Evolutionary conservation across 495 filamentous ascomycete genomes (phyloP), one percentile per base, ranked within the genome.

Genomic region (Aspergillus ostianus): DNA sequence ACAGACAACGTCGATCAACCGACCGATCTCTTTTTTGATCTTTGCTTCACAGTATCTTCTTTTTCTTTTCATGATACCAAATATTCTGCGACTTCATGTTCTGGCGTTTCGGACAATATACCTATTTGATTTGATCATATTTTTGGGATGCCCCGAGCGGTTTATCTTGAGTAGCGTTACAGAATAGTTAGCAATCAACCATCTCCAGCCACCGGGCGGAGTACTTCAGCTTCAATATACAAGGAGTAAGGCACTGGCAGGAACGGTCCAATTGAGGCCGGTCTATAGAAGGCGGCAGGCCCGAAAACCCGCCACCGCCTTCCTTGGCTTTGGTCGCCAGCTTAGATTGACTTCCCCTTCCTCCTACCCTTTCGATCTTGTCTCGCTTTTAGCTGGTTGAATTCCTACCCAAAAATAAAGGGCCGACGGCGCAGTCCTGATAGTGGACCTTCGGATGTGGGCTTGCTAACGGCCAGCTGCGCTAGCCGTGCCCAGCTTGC

Each of bases 61-160:
- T 54, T 51, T 44, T 41, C 18, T 30, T 30, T 60, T 50, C 53
- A 63, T 65, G 67, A 68, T 62, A 58, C 47, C 56, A 62, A 29
- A 26, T 60, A 8, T 23, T 53, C 6, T 23, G 32, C 46, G 27
- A 63, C 26, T 47, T 56, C 20, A 60, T 66, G 50, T 58, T 60
- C 58, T 63, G 68, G 66, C 60, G 64, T 73, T 69, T 53, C 64
- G 61, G 66, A 63, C 62, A 59, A 65, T 65, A 71, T 74, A 71
- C 68, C 68, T 69, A 68, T 71, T 71, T 68, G 62, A 54, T 58
- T 68, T 65, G 48, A 59, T 55, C 36, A 15, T 41, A 41, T 15
- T 41, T 41, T 41, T 41, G 36, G 36, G 13, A 41, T 55, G 51
- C 29, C 20, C 32, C 59, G 57, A 41, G 50, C 30, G 58, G 61